A percentile compares a stretch with the other conserved stretches of the same genome.
Evolutionary conservation across 371 early-diverging fungal genomes (phyloP).

Genomic region (Mortierella sp.): DNA sequence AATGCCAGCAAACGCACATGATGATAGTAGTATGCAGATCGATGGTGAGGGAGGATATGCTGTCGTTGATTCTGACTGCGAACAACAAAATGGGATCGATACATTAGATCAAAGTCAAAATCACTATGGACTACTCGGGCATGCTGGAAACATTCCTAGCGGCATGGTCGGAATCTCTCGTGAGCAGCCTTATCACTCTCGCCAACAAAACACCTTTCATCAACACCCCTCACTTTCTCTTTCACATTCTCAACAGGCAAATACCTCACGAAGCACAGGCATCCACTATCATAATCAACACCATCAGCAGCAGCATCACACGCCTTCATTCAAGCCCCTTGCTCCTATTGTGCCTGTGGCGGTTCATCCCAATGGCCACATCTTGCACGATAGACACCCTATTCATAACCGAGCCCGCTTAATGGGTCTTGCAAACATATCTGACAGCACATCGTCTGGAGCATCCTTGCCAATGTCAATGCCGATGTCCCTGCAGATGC

Average conservation of each 20-base stretch:
- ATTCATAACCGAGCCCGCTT: slow-evolving; percentile 49
- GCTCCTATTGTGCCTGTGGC: slow-evolving; percentile 16
- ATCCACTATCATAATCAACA: slow-evolving; percentile 10
- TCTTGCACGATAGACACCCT: slow-evolving; percentile 44
- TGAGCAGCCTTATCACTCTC: slow-evolving; percentile 2
- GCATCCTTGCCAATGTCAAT: background rate
- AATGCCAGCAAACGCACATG: background rate
- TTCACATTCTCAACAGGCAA: background rate
- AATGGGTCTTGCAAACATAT: slow-evolving; percentile 19
- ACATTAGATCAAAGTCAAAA: background rate
- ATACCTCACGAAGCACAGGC: background rate
- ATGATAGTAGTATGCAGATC: background rate
- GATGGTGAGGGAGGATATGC: slow-evolving; percentile 7
- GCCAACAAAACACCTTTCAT: background rate
- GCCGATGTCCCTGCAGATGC: background rate
- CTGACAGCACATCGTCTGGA: background rate
- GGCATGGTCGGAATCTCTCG: slow-evolving; percentile 20
- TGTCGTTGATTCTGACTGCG: background rate
- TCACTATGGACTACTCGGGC: background rate
- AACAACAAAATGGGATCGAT: slow-evolving; percentile 7
- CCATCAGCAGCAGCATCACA: background rate
- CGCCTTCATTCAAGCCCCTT: background rate
- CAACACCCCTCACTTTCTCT: background rate
- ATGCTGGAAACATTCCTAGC: slow-evolving; percentile 7
- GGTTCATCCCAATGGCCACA: slow-evolving; percentile 47